phyloP scores from a whole-genome alignment of 768 basidiomycete species.

The Lyophyllum atratum region DNA sequence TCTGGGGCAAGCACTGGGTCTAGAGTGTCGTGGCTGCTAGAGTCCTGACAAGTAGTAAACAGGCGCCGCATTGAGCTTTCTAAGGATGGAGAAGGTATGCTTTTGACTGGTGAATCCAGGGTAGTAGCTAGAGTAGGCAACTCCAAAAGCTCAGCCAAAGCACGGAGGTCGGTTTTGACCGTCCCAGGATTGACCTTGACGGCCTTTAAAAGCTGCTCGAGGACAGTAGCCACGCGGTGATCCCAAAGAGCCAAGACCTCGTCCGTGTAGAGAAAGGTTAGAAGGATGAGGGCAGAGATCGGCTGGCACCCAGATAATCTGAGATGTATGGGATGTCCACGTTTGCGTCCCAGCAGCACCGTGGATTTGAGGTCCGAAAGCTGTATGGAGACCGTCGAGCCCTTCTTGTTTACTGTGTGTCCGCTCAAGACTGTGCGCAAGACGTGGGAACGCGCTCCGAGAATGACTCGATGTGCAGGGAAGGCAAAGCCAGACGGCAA shows the following conservation, averaged over 20 bases:
- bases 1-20: conserved; percentile 53
- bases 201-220: conserved; percentile 40
- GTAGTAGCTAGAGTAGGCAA: conserved; percentile 56
- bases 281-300: conserved; percentile 69
- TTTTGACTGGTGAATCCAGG: conserved; percentile 64
- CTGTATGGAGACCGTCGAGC: conserved; percentile 31
- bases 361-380: conserved; percentile 13
- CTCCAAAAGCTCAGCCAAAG: conserved; percentile 57
- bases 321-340: conserved; percentile 28
- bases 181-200: conserved; percentile 43
- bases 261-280: conserved; percentile 91
- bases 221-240: conserved; percentile 51
- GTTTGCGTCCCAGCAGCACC: background rate
- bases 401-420: conserved; percentile 24
- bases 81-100: conserved; percentile 49
- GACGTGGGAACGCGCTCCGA: conserved; percentile 57
- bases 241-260: conserved; percentile 85
- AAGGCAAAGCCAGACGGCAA: conserved; percentile 44
- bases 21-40: background rate
- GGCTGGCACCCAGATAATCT: conserved; percentile 59
- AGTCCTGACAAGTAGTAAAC: conserved; percentile 40
- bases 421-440: conserved; percentile 47
- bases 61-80: conserved; percentile 50
- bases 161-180: conserved; percentile 65
- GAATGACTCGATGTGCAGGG: conserved; percentile 67